A percentile compares a stretch with the other conserved stretches of the same genome.
Evolutionary conservation across 2,329 filamentous ascomycete species (phyloP).

Genomic region (Daldinia sp.): DNA sequence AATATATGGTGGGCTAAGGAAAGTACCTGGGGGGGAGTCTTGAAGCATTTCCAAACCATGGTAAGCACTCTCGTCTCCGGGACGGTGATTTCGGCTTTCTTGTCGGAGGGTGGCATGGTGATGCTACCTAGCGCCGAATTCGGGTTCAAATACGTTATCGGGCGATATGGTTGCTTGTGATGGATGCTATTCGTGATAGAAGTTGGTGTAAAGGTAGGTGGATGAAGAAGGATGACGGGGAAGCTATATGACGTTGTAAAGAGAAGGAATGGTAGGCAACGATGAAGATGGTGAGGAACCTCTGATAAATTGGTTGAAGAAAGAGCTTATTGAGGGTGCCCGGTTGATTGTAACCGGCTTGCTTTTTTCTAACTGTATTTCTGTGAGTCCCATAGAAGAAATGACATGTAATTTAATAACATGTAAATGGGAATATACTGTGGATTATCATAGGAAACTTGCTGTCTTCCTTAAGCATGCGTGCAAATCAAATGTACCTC

Average conservation of each 20-base stretch:
- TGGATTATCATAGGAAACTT: neutral
- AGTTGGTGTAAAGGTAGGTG: neutral
- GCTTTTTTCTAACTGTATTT: neutral
- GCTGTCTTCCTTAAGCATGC: neutral
- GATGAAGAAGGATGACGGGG: too few species aligned
- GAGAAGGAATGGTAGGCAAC: neutral
- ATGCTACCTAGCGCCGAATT: neutral
- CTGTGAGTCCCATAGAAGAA: neutral
- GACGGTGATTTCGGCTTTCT: conserved; percentile 27
- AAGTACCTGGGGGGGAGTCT: conserved; percentile 27
- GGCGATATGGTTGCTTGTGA: neutral
- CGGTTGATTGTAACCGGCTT: neutral
- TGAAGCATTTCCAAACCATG: conserved; percentile 35
- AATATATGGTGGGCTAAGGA: neutral
- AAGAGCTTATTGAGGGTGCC: neutral
- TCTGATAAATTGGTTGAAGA: neutral
- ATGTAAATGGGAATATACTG: neutral
- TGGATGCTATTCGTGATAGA: neutral
- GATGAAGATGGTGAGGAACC: neutral
- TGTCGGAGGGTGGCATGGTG: conserved; percentile 22
- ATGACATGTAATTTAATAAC: neutral
- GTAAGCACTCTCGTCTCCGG: conserved; percentile 33
- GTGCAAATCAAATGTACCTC: neutral
- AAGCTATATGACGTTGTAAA: too few species aligned
- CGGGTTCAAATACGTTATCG: neutral